phyloP scores from a whole-genome alignment of 129 eudicot species.

The Flaveria ramosissima region DNA sequence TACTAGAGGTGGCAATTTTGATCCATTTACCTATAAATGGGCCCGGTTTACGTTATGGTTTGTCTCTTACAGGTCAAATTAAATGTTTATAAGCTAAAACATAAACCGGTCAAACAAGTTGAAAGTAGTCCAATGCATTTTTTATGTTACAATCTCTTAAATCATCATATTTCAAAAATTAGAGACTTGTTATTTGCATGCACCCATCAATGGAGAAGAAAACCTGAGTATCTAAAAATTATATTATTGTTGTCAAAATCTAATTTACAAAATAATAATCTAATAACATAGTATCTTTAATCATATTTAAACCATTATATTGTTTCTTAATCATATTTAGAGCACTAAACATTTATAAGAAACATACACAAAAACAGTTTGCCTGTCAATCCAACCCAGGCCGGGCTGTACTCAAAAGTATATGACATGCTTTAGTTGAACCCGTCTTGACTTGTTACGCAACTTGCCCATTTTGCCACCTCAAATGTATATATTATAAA shows the following conservation, averaged over 20 bases:
- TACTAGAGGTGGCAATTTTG: conserved; percentile 22
- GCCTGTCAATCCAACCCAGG: no score
- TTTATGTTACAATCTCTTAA: not conserved
- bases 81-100: not conserved
- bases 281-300: no score
- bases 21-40: conserved; percentile 1
- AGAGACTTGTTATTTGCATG: not conserved
- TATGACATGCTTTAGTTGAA: no score
- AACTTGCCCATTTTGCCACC: no score
- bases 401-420: no score
- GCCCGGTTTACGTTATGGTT: not conserved
- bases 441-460: no score
- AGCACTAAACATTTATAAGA: not conserved
- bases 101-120: not conserved
- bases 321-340: not conserved
- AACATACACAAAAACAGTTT: not conserved
- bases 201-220: not conserved
- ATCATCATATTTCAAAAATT: not conserved
- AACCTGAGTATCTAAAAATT: not conserved
- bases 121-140: not conserved
- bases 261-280: not conserved
- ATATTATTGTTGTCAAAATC: not conserved
- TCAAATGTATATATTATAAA: no score
- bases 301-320: not conserved
- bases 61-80: not conserved